Evolutionary conservation across 139 green algal genomes (phyloP).

Genomic region (Ostreobium quekettii): DNA sequence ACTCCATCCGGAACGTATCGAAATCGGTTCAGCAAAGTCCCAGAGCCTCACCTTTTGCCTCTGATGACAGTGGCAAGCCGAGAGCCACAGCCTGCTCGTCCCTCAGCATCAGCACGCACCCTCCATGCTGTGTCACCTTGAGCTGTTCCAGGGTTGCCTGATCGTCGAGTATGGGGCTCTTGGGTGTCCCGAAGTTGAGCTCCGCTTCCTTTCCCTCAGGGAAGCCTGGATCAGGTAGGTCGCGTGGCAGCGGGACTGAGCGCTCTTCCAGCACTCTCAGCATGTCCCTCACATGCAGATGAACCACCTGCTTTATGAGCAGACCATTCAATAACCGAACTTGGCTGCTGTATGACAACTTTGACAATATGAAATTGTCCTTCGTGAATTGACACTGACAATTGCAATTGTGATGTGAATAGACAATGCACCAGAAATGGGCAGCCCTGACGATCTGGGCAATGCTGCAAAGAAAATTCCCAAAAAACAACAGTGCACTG

Average conservation of each 20-base stretch:
- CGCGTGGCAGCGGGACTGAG: neutral
- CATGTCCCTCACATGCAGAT: neutral
- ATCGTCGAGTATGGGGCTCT: too few relatives aligned
- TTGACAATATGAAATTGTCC: too few relatives aligned
- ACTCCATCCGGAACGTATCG: too few relatives aligned
- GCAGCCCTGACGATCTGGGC: too few relatives aligned
- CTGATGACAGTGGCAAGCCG: slow-evolving; percentile 1
- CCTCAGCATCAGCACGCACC: slow-evolving; percentile 6
- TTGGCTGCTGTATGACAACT: too few relatives aligned
- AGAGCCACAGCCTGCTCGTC: neutral
- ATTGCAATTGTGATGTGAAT: too few relatives aligned
- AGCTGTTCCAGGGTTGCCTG: slow-evolving; percentile 3
- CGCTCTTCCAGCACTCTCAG: neutral
- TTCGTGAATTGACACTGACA: too few relatives aligned
- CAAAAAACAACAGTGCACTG: too few relatives aligned
- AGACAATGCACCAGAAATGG: too few relatives aligned
- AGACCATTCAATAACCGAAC: too few relatives aligned
- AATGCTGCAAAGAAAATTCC: too few relatives aligned
- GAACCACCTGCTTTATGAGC: neutral
- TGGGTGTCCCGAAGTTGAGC: neutral
- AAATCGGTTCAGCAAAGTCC: neutral
- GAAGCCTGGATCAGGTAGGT: neutral
- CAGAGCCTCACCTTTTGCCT: slow-evolving; percentile 2
- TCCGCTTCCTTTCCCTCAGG: neutral
- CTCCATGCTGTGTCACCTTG: neutral